phyloP scores from a whole-genome alignment of 2,329 filamentous ascomycete genomes.

The Dactylellina leptospora region DNA sequence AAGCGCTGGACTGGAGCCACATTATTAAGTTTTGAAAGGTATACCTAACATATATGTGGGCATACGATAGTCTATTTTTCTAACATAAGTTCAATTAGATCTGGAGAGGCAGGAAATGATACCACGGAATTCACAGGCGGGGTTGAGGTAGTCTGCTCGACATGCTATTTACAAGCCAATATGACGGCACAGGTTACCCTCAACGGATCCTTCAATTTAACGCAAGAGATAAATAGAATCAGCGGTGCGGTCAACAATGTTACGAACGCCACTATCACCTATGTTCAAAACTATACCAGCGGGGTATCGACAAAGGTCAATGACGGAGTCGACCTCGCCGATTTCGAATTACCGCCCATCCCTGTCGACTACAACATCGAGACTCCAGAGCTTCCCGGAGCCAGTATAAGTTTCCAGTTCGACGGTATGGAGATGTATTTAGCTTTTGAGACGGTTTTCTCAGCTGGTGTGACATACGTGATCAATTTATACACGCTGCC shows the following conservation, averaged over 20 bases:
- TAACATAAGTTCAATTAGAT: slow-evolving; percentile 1
- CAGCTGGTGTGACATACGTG: slow-evolving; percentile 62
- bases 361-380: slow-evolving; percentile 63
- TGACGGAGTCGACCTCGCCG: slow-evolving; percentile 57
- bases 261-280: slow-evolving; percentile 59
- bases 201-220: slow-evolving; percentile 61
- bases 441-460: slow-evolving; percentile 62
- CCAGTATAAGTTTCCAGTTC: slow-evolving; percentile 63
- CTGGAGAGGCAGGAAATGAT: slow-evolving; percentile 28
- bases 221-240: slow-evolving; percentile 59
- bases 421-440: slow-evolving; percentile 67
- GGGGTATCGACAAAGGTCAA: slow-evolving; percentile 56
- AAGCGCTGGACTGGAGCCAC: slow-evolving; percentile 61
- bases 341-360: slow-evolving; percentile 59
- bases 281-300: slow-evolving; percentile 56
- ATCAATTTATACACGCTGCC: slow-evolving; percentile 65
- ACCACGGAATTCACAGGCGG: slow-evolving; percentile 55
- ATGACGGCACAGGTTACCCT: slow-evolving; percentile 63
- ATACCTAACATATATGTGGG: neutral
- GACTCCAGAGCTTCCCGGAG: slow-evolving; percentile 62
- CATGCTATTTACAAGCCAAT: slow-evolving; percentile 65
- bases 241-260: slow-evolving; percentile 58
- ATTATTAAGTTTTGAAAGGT: slow-evolving; percentile 58
- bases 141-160: slow-evolving; percentile 63
- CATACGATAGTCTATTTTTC: neutral